These are phyloP conservation scores for Coccomyxa sp. DNA, from an alignment of 139 green algal species.

Conservation along the genomic window DNA sequence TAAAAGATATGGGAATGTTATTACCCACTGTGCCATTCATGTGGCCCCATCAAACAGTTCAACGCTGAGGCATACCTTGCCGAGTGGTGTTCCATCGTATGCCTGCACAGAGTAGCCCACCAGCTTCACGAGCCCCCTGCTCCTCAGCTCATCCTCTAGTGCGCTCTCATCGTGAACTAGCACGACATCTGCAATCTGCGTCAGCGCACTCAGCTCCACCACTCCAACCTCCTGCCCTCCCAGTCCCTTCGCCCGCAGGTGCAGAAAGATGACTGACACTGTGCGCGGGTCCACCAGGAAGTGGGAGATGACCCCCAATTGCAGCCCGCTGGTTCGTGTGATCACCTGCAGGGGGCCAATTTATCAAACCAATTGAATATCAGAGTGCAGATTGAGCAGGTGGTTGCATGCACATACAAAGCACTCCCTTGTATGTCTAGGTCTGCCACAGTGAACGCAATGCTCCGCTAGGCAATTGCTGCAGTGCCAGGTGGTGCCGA, in stretches of 20 bases:
- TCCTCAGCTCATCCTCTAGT: constrained; percentile 43
- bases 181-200: constrained; percentile 73
- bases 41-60: too few relatives aligned
- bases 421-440: too few relatives aligned
- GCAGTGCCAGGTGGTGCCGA: too few relatives aligned
- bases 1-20: too few relatives aligned
- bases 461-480: too few relatives aligned
- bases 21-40: too few relatives aligned
- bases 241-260: constrained; percentile 43
- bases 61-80: constrained; percentile 38
- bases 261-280: constrained; percentile 51
- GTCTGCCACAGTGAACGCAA: too few relatives aligned
- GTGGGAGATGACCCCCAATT: constrained; percentile 54
- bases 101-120: constrained; percentile 58
- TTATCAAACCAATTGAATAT: not conserved
- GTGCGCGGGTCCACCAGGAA: constrained; percentile 57
- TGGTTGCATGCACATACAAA: too few relatives aligned
- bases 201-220: constrained; percentile 49
- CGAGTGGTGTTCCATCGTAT: constrained; percentile 43
- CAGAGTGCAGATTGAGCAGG: too few relatives aligned
- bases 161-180: constrained; percentile 67
- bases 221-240: constrained; percentile 15
- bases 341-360: constrained; percentile 30
- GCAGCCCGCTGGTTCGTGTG: constrained; percentile 48
- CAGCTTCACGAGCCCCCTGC: constrained; percentile 43